Evolutionary conservation across 306 rosid species (phyloP).

Genomic region (Mimosa bimucronata): DNA sequence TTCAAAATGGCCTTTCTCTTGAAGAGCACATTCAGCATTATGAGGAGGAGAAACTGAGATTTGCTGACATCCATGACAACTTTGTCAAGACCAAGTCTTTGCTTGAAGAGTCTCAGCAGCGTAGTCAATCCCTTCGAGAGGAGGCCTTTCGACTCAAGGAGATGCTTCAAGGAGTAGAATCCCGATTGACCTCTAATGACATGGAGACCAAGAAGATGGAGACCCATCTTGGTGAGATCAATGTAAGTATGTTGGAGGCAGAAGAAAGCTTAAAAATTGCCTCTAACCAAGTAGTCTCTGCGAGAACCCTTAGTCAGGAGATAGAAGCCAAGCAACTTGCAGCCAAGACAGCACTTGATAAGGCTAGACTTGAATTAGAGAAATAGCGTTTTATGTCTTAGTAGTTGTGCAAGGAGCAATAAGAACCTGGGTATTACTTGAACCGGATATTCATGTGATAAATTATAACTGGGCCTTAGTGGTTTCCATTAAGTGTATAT

Average conservation of each 20-base stretch:
- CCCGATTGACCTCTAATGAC: constrained; percentile 20
- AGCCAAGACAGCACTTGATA: constrained; percentile 30
- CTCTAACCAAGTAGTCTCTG: neutral
- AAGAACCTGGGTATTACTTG: neutral
- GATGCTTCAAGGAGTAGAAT: constrained; percentile 27
- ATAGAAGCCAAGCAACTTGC: constrained; percentile 26
- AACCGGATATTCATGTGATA: neutral
- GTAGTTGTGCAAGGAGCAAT: neutral
- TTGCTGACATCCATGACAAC: constrained; percentile 7
- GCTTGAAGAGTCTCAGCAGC: constrained; percentile 16
- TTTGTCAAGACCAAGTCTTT: constrained; percentile 26
- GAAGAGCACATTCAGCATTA: constrained; percentile 24
- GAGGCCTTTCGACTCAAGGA: constrained; percentile 37
- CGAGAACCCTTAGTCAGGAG: constrained; percentile 18
- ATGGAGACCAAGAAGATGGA: constrained; percentile 30
- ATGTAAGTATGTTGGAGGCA: constrained; percentile 8
- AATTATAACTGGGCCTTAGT: neutral
- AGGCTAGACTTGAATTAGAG: constrained; percentile 33
- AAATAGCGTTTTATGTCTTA: neutral
- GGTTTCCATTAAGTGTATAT: neutral
- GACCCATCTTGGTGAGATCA: constrained; percentile 26
- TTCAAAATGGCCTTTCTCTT: constrained; percentile 21
- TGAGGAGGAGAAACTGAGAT: constrained; percentile 37
- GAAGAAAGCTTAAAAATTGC: constrained; percentile 14
- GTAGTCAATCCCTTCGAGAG: constrained; percentile 28